Evolutionary conservation across 352 stramenopile genomes (phyloP).

Genomic region (Pythium guiyangense): DNA sequence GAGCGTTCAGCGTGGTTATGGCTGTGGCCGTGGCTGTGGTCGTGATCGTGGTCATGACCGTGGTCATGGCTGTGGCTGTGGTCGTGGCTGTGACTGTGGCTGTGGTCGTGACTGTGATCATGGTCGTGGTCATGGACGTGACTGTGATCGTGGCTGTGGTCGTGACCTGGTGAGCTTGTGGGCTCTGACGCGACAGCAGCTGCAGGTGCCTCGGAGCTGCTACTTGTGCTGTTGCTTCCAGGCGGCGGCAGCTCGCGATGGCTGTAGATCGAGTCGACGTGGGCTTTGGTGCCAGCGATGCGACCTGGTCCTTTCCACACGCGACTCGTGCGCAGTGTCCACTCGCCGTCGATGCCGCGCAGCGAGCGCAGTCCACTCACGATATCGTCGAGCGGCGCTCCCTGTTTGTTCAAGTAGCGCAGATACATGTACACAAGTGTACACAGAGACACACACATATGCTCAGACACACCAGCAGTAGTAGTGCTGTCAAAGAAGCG

Average conservation of each 20-base stretch:
- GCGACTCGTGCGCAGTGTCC: too few relatives aligned
- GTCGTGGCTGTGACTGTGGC: neutral
- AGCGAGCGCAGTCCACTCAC: constrained; percentile 55
- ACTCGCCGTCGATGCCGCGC: too few relatives aligned
- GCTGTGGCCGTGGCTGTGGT: constrained; percentile 10
- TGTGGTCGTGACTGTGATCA: constrained; percentile 1
- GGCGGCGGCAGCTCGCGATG: constrained; percentile 54
- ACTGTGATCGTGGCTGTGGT: constrained; percentile 7
- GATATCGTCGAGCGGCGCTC: constrained; percentile 51
- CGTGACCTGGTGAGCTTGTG: neutral
- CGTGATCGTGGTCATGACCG: constrained; percentile 21
- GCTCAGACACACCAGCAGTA: too few relatives aligned
- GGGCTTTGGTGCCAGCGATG: too few relatives aligned
- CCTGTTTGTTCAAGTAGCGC: constrained; percentile 21
- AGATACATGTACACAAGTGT: too few relatives aligned
- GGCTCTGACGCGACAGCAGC: neutral
- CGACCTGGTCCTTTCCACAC: too few relatives aligned
- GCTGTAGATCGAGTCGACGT: constrained; percentile 87
- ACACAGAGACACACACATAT: too few relatives aligned
- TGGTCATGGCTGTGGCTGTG: constrained; percentile 7
- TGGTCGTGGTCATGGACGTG: constrained; percentile 17
- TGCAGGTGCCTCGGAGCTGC: too few relatives aligned
- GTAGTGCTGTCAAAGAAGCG: too few relatives aligned
- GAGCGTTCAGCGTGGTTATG: constrained; percentile 28
- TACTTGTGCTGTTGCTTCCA: too few relatives aligned